These are phyloP conservation scores for Scutellaria galericulata DNA, from an alignment of 257 asterid genomes.

Conservation along the genomic window DNA sequence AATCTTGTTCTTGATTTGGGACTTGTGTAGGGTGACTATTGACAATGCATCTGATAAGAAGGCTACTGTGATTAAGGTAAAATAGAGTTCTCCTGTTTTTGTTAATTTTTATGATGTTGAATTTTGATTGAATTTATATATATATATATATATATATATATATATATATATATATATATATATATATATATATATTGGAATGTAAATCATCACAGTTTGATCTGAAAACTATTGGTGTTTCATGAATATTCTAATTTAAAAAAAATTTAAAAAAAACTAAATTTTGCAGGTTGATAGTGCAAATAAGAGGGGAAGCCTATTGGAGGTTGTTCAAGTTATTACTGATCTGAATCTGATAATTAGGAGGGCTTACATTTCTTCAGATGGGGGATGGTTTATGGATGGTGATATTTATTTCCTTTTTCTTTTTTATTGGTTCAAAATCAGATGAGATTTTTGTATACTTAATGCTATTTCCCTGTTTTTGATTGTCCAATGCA, in stretches of 20 bases:
- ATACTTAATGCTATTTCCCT: slow-evolving; percentile 19
- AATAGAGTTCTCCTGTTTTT: neutral
- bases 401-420: slow-evolving; percentile 60
- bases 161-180: no score
- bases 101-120: neutral
- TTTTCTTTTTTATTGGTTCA: neutral
- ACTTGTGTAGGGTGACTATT: slow-evolving; percentile 46
- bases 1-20: slow-evolving; percentile 33
- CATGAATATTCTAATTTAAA: no score
- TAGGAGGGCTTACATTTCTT: slow-evolving; percentile 86
- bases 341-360: slow-evolving; percentile 78
- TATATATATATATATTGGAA: neutral
- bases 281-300: slow-evolving; percentile 80
- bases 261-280: neutral
- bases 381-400: slow-evolving; percentile 98
- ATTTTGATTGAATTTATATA: slow-evolving; percentile 4
- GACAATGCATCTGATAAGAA: slow-evolving; percentile 52
- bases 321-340: slow-evolving; percentile 91
- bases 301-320: slow-evolving; percentile 81
- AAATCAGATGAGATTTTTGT: slow-evolving; percentile 2
- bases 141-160: no score
- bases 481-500: slow-evolving; percentile 41
- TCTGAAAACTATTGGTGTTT: slow-evolving; percentile 2
- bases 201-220: slow-evolving; percentile 21
- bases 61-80: slow-evolving; percentile 51